Evolutionary conservation across 73 alveolate species (phyloP).

Genomic region (Uronychia binucleata): DNA sequence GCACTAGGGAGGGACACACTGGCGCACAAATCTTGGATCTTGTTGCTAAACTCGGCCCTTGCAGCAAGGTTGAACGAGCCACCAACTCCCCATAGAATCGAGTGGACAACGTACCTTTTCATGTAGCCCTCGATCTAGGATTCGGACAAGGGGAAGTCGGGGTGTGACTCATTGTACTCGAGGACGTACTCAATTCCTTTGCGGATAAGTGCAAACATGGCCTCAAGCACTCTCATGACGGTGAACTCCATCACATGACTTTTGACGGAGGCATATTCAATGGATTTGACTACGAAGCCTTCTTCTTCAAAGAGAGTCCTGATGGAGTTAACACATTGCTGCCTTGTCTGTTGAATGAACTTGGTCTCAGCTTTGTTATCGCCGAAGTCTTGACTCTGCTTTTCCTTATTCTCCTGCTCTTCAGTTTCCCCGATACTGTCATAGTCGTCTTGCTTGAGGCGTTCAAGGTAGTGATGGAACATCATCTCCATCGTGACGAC

Average conservation of each 20-base stretch:
- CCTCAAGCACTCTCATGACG: constrained; percentile 91
- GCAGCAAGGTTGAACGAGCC: constrained; percentile 90
- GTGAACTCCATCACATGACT: constrained; percentile 99
- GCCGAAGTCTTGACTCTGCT: constrained; percentile 25
- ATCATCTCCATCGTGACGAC: constrained; percentile 90
- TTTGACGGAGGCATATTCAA: constrained; percentile 73
- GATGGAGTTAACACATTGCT: constrained; percentile 89
- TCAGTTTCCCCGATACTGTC: constrained; percentile 68
- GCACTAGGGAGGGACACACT: constrained; percentile 79
- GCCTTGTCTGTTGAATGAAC: constrained; percentile 61
- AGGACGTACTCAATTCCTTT: constrained; percentile 93
- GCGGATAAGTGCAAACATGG: constrained; percentile 95
- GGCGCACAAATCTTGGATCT: constrained; percentile 63
- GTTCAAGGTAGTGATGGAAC: constrained; percentile 85
- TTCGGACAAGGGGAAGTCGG: constrained; percentile 93
- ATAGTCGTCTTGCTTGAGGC: constrained; percentile 87
- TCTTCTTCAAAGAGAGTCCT: constrained; percentile 79
- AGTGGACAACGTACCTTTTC: constrained; percentile 77
- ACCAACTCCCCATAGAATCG: constrained; percentile 97
- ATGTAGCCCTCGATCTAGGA: constrained; percentile 77
- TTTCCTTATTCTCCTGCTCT: constrained; percentile 50
- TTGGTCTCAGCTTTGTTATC: constrained; percentile 33
- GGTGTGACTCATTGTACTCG: constrained; percentile 94
- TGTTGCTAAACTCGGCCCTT: constrained; percentile 81
- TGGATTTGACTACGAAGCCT: constrained; percentile 74